Conservation (phyloP, 1,284 basidiomycete genomes). For the Afroboletus lepidellus region DNA sequence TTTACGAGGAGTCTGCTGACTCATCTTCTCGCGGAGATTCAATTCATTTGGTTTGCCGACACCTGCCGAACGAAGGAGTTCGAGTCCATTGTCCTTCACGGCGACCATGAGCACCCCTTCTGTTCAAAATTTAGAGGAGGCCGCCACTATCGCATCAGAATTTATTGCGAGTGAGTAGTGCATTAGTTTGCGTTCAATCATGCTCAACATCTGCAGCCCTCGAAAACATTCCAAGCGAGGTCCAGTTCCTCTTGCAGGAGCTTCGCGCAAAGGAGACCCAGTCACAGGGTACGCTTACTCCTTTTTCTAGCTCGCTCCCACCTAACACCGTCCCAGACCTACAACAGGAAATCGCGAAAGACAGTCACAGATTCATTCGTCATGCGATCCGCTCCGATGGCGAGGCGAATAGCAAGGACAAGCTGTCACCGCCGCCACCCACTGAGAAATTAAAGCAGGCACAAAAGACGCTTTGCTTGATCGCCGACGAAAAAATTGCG, state of each 20-base stretch:
- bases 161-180: constrained; percentile 61
- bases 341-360: constrained; percentile 52
- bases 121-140: constrained; percentile 52
- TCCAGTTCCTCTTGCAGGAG: constrained; percentile 69
- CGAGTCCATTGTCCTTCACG: not conserved
- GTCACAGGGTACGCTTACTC: constrained; percentile 44
- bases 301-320: not conserved
- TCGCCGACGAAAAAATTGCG: constrained; percentile 54
- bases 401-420: constrained; percentile 25
- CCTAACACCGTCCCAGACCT: constrained; percentile 40
- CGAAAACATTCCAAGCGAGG: constrained; percentile 74
- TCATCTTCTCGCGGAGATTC: constrained; percentile 25
- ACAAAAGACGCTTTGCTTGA: constrained; percentile 34
- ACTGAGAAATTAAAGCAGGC: constrained; percentile 32
- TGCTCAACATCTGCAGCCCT: constrained; percentile 42
- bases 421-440: constrained; percentile 31
- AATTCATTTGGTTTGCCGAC: constrained; percentile 18
- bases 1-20: too few species aligned
- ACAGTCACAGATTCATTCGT: constrained; percentile 52
- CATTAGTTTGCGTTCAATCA: not conserved
- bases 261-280: constrained; percentile 60
- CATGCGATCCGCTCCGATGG: constrained; percentile 41
- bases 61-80: constrained; percentile 4
- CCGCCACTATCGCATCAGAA: constrained; percentile 66
- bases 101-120: constrained; percentile 33